Percentiles rank a stretch among this genome's conserved stretches.
Conservation (phyloP, 164 flowering plant species). For the Kalanchoe fedtschenkoi region DNA sequence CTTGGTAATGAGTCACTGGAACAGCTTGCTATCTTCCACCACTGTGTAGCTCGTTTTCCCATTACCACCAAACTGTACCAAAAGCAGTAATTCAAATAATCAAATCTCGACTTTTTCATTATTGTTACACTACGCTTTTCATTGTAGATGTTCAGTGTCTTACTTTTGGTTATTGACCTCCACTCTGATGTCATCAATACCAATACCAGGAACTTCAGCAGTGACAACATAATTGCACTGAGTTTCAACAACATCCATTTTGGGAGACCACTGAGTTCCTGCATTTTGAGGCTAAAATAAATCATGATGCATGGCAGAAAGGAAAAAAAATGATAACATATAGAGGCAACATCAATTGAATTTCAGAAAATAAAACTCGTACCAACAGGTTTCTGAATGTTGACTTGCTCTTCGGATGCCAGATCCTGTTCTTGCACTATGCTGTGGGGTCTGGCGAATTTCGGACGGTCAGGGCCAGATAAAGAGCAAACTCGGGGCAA, state of each 20-base stretch:
- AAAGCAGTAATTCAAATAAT: background rate
- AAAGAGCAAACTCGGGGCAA: slow-evolving; percentile 14
- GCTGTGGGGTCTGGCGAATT: slow-evolving; percentile 31
- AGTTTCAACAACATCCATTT: slow-evolving; percentile 62
- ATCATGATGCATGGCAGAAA: no score
- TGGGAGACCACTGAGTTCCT: slow-evolving; percentile 55
- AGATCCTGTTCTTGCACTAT: background rate
- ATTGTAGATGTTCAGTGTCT: slow-evolving; percentile 8
- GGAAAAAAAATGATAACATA: no score
- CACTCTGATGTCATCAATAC: slow-evolving; percentile 39
- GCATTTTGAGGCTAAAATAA: slow-evolving; percentile 8
- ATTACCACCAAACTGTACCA: slow-evolving; percentile 44
- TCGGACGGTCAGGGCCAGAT: slow-evolving; percentile 28
- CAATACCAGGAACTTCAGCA: slow-evolving; percentile 68
- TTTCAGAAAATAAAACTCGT: background rate
- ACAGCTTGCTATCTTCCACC: slow-evolving; percentile 20
- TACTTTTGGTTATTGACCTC: slow-evolving; percentile 59
- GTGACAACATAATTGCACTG: slow-evolving; percentile 31
- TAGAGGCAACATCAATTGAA: background rate
- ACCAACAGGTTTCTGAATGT: slow-evolving; percentile 18
- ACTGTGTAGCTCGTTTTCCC: slow-evolving; percentile 38
- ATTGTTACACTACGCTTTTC: background rate
- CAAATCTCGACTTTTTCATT: background rate
- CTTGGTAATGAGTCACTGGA: slow-evolving; percentile 16
- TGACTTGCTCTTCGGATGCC: background rate